Evolutionary conservation across 768 basidiomycete species (phyloP).

Genomic region (Mycena latifolia): DNA sequence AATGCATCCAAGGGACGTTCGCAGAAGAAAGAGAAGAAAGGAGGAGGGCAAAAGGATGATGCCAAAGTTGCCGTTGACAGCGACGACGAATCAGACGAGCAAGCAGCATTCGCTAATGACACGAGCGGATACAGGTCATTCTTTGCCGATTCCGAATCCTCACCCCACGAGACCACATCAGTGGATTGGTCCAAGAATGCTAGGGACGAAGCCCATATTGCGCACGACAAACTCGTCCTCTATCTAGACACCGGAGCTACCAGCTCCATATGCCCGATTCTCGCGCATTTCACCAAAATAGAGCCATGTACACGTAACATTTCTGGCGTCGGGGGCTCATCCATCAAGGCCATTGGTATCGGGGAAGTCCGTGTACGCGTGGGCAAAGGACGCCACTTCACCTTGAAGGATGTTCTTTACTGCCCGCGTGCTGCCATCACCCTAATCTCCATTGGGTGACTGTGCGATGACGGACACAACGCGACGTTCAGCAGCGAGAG

Average conservation of each 20-base stretch:
- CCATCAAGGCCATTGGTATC: slow-evolving; percentile 4
- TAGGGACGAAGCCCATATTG: neutral
- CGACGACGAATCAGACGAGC: neutral
- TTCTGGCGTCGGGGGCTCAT: too few relatives aligned
- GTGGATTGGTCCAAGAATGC: neutral
- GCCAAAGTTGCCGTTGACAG: slow-evolving; percentile 2
- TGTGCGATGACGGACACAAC: slow-evolving; percentile 1
- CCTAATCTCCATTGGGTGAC: slow-evolving; percentile 3
- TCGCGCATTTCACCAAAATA: slow-evolving; percentile 10
- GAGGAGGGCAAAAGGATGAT: neutral
- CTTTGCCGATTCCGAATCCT: too few relatives aligned
- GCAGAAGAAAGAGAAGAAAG: neutral
- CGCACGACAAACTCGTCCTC: neutral
- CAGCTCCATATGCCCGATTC: slow-evolving; percentile 8
- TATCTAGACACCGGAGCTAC: slow-evolving; percentile 10
- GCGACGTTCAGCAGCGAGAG: neutral
- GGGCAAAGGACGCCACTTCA: slow-evolving; percentile 6
- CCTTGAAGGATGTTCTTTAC: slow-evolving; percentile 1
- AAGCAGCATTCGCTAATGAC: too few relatives aligned
- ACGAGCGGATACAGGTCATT: neutral
- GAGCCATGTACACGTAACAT: neutral
- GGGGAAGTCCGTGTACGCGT: slow-evolving; percentile 1
- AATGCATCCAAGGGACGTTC: too few relatives aligned
- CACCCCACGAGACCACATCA: too few relatives aligned
- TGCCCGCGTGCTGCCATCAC: slow-evolving; percentile 5